Conservation (phyloP, 108 stramenopile species). For the Schizochytrium sp. region DNA sequence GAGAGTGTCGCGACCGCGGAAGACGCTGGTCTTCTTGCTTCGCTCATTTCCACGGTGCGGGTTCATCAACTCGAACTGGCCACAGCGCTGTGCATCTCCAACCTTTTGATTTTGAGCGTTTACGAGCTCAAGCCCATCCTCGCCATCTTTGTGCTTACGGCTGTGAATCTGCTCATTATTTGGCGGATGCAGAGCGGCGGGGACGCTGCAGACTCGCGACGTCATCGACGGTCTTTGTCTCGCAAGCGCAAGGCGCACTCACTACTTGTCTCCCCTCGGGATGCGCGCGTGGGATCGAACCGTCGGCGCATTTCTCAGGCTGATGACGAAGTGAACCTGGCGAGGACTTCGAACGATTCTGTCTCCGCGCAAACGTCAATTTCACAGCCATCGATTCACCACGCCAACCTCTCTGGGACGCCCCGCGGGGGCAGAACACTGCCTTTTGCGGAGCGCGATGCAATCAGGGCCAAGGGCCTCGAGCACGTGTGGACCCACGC, state of each 20-base stretch:
- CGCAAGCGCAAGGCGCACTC: not conserved
- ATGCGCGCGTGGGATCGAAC: not conserved
- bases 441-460: not conserved
- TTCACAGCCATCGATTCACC: not conserved
- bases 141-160: not conserved
- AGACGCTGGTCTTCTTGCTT: not conserved
- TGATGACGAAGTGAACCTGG: not conserved
- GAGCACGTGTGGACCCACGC: not conserved
- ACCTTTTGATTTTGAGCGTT: not conserved
- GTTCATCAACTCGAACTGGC: not conserved
- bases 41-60: not conserved
- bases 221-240: not conserved
- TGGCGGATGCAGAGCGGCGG: not conserved
- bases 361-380: too few relatives aligned
- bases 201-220: not conserved
- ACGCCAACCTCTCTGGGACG: not conserved
- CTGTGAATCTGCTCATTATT: not conserved
- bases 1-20: too few relatives aligned
- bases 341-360: too few relatives aligned
- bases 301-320: not conserved
- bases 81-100: not conserved
- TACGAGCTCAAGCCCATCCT: not conserved
- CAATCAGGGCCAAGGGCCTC: not conserved
- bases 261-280: not conserved
- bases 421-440: not conserved